Conservation (phyloP, 371 early-diverging fungal genomes). For the Haplosporangium sp. region DNA sequence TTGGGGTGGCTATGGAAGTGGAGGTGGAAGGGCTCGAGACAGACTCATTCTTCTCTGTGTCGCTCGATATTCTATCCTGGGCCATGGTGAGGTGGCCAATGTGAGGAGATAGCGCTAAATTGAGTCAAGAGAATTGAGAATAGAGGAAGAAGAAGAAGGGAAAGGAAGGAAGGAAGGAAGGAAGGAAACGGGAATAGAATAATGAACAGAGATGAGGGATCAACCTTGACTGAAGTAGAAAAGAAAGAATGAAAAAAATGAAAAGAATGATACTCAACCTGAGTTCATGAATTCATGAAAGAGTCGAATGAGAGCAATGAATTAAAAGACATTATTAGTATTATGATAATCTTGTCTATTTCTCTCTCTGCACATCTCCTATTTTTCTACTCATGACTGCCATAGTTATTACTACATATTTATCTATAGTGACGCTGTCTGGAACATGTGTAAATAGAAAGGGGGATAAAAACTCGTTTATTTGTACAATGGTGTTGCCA, state of each 20-base stretch:
- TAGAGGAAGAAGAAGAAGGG: not conserved
- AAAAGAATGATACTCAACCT: too few species aligned
- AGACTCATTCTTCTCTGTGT: conserved; percentile 21
- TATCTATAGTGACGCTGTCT: too few species aligned
- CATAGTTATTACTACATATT: too few species aligned
- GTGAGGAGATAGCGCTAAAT: not conserved
- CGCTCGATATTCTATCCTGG: conserved; percentile 10
- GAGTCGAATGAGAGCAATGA: not conserved
- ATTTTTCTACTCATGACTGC: not conserved
- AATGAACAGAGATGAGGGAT: not conserved
- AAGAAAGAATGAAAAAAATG: too few species aligned
- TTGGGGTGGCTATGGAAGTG: not conserved
- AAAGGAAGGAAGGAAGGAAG: not conserved
- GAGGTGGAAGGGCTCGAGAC: conserved; percentile 10
- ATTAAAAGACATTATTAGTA: too few species aligned
- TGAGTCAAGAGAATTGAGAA: not conserved
- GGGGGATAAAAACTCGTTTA: not conserved
- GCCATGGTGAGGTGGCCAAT: conserved; percentile 6
- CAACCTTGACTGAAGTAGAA: too few species aligned
- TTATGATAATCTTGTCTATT: too few species aligned
- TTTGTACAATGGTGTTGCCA: not conserved
- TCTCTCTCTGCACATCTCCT: not conserved
- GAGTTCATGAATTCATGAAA: too few species aligned
- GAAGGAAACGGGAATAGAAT: not conserved
- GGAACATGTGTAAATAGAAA: too few species aligned